Conservation (phyloP, 257 asterid species). For the Jacaranda mimosifolia region DNA sequence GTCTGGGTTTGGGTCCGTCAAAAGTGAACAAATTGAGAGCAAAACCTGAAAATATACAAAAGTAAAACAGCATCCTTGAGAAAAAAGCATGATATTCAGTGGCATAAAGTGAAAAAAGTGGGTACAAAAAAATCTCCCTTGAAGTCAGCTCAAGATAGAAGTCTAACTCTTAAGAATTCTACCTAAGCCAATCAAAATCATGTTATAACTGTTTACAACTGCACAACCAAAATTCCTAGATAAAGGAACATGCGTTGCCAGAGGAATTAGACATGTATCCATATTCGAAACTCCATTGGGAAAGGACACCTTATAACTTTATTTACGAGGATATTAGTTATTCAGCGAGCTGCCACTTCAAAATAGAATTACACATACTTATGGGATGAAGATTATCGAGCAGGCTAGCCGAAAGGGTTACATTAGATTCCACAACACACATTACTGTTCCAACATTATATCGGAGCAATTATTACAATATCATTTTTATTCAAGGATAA, state of each 20-base stretch:
- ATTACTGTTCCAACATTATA: background rate
- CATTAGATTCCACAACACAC: background rate
- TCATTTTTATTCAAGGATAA: background rate
- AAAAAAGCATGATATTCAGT: background rate
- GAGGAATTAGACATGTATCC: no score
- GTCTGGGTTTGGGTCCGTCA: constrained; percentile 49
- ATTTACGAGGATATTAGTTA: no score
- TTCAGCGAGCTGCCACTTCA: no score
- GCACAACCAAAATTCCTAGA: no score
- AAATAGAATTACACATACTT: no score
- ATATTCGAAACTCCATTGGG: no score
- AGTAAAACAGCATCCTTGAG: background rate
- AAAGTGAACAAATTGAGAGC: constrained; percentile 44
- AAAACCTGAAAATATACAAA: constrained; percentile 35
- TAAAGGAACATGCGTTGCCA: no score
- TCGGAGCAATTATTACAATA: background rate
- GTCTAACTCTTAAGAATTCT: background rate
- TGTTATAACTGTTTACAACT: no score
- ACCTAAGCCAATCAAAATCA: no score
- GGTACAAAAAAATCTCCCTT: background rate
- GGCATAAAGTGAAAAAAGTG: background rate
- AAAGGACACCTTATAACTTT: no score
- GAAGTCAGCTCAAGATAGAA: background rate
- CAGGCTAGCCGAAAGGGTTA: no score
- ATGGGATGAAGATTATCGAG: no score